Evolutionary conservation across 2,329 filamentous ascomycete species (phyloP).

Genomic region (Pestalotiopsis sp.): DNA sequence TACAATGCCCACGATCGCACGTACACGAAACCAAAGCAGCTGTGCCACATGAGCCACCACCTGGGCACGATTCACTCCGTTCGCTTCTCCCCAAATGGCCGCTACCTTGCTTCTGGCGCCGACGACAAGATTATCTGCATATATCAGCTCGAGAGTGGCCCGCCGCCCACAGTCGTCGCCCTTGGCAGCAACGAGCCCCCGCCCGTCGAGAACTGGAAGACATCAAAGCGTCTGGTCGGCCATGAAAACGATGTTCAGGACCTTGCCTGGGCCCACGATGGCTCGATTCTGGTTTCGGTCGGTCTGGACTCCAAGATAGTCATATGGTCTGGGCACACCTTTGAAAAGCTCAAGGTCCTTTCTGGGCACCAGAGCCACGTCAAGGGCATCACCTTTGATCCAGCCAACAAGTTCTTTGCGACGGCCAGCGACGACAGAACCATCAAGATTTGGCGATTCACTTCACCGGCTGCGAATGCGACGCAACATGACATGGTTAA

Average conservation of each 20-base stretch:
- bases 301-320: slow-evolving; percentile 97
- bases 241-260: slow-evolving; percentile 99
- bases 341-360: slow-evolving; percentile 95
- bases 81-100: slow-evolving; percentile 92
- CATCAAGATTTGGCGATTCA: slow-evolving; percentile 96
- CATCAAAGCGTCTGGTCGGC: slow-evolving; percentile 87
- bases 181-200: slow-evolving; percentile 86
- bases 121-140: slow-evolving; percentile 99
- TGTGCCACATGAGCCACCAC: slow-evolving; percentile 98
- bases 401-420: slow-evolving; percentile 98
- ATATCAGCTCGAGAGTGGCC: slow-evolving; percentile 84
- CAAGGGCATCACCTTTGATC: slow-evolving; percentile 98
- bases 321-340: slow-evolving; percentile 96
- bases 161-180: slow-evolving; percentile 73
- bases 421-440: slow-evolving; percentile 96
- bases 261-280: slow-evolving; percentile 94
- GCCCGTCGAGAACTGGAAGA: slow-evolving; percentile 97
- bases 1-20: slow-evolving; percentile 74
- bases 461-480: slow-evolving; percentile 85
- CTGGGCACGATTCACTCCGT: slow-evolving; percentile 97
- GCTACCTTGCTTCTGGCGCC: slow-evolving; percentile 93
- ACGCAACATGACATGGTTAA: slow-evolving; percentile 94
- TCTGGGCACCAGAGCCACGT: slow-evolving; percentile 95
- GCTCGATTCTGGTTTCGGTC: slow-evolving; percentile 92
- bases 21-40: slow-evolving; percentile 82